Evolutionary conservation across 2,329 filamentous ascomycete genomes (phyloP).

Genomic region (Ophiostoma ulmi): DNA sequence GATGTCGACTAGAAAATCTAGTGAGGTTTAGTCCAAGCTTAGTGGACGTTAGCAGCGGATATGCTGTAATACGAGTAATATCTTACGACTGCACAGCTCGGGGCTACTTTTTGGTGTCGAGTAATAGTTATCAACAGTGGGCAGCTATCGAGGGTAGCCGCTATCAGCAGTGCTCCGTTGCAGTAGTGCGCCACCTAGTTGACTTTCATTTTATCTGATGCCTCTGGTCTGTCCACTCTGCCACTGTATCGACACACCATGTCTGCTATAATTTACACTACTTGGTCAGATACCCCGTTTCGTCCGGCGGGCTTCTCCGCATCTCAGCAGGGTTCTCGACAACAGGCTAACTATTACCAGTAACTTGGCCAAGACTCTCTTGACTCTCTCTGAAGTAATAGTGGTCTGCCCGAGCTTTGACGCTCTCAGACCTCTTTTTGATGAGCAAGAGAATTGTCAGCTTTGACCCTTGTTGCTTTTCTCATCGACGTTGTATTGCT

Average conservation of each 20-base stretch:
- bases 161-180: neutral
- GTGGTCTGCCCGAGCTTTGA: neutral
- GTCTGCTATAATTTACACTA: neutral
- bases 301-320: conserved; percentile 20
- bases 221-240: neutral
- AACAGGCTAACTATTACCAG: conserved; percentile 11
- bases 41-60: neutral
- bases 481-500: conserved; percentile 14
- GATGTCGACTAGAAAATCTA: neutral
- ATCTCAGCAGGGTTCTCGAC: conserved; percentile 14
- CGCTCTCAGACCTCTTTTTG: neutral
- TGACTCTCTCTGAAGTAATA: neutral
- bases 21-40: neutral
- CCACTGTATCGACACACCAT: neutral
- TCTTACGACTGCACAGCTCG: neutral
- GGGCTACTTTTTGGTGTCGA: neutral
- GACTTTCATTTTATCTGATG: neutral
- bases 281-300: neutral
- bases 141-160: neutral
- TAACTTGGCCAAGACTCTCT: neutral
- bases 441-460: neutral
- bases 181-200: neutral
- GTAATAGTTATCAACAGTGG: neutral
- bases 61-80: neutral
- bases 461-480: neutral